phyloP scores from a whole-genome alignment of 2,329 filamentous ascomycete species.

The Cercospora sp. region DNA sequence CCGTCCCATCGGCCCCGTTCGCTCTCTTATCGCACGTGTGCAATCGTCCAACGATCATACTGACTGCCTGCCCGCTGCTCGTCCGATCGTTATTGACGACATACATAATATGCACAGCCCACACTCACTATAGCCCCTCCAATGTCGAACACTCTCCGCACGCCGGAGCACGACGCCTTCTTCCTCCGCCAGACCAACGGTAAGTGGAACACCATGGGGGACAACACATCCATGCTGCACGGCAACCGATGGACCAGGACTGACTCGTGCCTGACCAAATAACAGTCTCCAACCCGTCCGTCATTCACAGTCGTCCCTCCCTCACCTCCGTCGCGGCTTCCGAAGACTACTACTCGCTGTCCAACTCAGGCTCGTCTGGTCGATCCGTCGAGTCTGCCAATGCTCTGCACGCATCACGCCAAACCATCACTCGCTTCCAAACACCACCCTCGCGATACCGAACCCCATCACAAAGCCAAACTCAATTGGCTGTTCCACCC shows the following conservation, averaged over 20 bases:
- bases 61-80: background rate
- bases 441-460: conserved; percentile 41
- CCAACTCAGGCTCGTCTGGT: conserved; percentile 44
- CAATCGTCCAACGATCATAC: background rate
- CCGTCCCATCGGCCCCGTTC: conserved; percentile 5
- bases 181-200: conserved; percentile 28
- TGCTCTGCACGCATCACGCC: conserved; percentile 24
- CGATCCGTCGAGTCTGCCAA: conserved; percentile 38
- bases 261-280: conserved; percentile 2
- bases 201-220: conserved; percentile 8
- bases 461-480: conserved; percentile 37
- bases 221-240: conserved; percentile 4
- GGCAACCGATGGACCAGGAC: background rate
- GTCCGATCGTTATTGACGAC: background rate
- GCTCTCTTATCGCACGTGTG: conserved; percentile 13
- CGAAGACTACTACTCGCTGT: conserved; percentile 54
- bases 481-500: conserved; percentile 17
- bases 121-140: conserved; percentile 2
- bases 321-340: conserved; percentile 52
- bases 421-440: conserved; percentile 35
- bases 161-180: conserved; percentile 15
- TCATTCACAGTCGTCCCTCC: conserved; percentile 41
- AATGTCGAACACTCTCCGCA: conserved; percentile 18
- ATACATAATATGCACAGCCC: background rate
- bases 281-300: conserved; percentile 36